phyloP scores from a whole-genome alignment of 176 grass and related monocot genomes.

The Rhynchospora tenuis region DNA sequence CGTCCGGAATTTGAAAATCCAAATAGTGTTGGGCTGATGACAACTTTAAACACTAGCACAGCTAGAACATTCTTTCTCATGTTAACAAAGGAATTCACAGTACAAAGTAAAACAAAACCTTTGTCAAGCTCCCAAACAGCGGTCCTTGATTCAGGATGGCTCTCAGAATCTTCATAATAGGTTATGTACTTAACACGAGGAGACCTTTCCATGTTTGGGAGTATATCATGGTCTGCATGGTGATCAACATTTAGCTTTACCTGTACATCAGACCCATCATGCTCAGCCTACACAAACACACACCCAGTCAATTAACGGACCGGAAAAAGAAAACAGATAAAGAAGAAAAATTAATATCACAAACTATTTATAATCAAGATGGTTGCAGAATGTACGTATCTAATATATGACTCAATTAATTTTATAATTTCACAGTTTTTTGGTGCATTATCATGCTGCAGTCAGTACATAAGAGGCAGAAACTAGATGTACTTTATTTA shows the following conservation, averaged over 20 bases:
- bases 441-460: not conserved
- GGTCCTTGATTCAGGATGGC: conserved; percentile 75
- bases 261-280: conserved; percentile 93
- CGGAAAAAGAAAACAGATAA: not conserved
- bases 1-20: not conserved
- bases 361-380: not conserved
- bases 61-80: not conserved
- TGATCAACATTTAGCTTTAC: conserved; percentile 60
- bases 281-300: conserved; percentile 61
- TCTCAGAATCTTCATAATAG: conserved; percentile 96
- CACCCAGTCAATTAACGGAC: not conserved
- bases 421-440: not conserved
- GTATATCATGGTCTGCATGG: conserved; percentile 44
- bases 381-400: not conserved
- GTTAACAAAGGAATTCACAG: not conserved
- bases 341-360: not conserved
- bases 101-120: conserved; percentile 40
- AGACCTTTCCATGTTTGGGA: conserved; percentile 75
- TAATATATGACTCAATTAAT: not conserved
- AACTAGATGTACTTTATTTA: too few relatives aligned
- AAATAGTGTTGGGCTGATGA: not conserved
- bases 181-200: conserved; percentile 90
- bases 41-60: not conserved
- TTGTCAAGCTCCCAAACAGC: conserved; percentile 93
- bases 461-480: not conserved